A percentile compares a stretch with the other conserved stretches of the same genome.
These are phyloP conservation scores for carrot (Daucus carota) DNA, from an alignment of 129 eudicot species.

Conservation along the genomic window DH1_v3.0 NC_030388.2:18177001-18177500, in stretches of 20 bases:
- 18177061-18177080: no score
- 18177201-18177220: background rate
- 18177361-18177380: conserved; percentile 54
- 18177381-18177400: background rate
- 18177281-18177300: conserved; percentile 85
- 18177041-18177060: no score
- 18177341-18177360: conserved; percentile 92
- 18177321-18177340: conserved; percentile 76
- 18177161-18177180: no score
- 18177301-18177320: conserved; percentile 88
- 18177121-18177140: background rate
- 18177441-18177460: conserved; percentile 31
- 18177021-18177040: no score
- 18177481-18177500: conserved; percentile 94
- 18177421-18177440: background rate
- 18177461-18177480: conserved; percentile 86
- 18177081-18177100: background rate
- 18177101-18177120: background rate
- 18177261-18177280: conserved; percentile 96
- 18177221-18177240: conserved; percentile 67
- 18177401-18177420: background rate
- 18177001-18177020: no score
- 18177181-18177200: background rate
- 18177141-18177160: no score
- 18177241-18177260: conserved; percentile 91